Percentiles rank a stretch among this genome's conserved stretches.
These are phyloP conservation scores for Crithidia acanthocephali DNA, from an alignment of 208 protist species.

Conservation along the genomic window DNA sequence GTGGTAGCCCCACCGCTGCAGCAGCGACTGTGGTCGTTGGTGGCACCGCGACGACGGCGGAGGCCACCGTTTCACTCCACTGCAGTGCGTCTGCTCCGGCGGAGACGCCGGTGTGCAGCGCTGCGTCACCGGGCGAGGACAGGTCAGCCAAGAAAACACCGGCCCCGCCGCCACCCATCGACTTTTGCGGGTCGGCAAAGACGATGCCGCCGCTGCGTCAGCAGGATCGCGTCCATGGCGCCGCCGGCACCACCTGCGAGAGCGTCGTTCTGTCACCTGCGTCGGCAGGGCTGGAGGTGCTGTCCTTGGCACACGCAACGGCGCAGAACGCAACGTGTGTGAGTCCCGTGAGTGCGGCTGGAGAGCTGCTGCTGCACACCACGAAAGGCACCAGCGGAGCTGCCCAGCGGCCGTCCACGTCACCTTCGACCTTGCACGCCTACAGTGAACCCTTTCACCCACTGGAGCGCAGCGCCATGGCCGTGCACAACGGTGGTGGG, in stretches of 20 bases:
- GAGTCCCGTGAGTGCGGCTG: background rate
- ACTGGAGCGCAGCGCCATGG: background rate
- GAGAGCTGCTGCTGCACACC: background rate
- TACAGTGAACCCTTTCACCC: conserved; percentile 9
- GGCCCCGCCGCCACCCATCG: conserved; percentile 26
- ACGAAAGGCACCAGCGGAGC: background rate
- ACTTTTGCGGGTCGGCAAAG: conserved; percentile 7
- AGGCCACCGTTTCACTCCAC: background rate
- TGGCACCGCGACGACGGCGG: background rate
- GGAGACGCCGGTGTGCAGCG: background rate
- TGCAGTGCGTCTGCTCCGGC: background rate
- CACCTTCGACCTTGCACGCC: background rate
- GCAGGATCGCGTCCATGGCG: background rate
- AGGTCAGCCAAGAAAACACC: background rate
- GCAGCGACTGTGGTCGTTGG: no score
- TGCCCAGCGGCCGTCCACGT: background rate
- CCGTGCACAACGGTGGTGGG: background rate
- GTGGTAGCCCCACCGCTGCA: background rate
- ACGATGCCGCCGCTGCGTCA: background rate
- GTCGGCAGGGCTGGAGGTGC: background rate
- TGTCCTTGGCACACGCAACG: background rate
- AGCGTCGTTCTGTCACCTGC: background rate
- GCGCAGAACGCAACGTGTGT: background rate
- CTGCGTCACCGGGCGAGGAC: no score
- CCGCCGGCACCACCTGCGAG: background rate